Evolutionary conservation across 2,329 filamentous ascomycete genomes (phyloP).

Genomic region (Elsinoe fawcettii): DNA sequence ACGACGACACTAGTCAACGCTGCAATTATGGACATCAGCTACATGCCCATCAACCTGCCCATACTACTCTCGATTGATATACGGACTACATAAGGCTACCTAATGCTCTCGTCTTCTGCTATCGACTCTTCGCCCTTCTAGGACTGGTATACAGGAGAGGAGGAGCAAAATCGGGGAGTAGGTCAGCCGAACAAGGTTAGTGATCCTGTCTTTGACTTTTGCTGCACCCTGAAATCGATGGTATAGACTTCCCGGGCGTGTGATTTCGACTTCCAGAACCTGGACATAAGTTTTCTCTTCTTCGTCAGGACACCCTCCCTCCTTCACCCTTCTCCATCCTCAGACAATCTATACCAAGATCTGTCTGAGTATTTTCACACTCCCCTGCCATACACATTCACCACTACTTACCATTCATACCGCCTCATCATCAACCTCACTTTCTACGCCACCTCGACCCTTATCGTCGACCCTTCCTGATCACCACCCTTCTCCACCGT

Average conservation of each 20-base stretch:
- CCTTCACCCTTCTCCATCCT: neutral
- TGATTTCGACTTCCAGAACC: neutral
- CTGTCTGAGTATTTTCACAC: neutral
- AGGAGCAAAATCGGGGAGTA: neutral
- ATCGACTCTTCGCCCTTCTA: neutral
- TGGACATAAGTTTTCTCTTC: neutral
- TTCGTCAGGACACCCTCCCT: neutral
- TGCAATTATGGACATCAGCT: constrained; percentile 46
- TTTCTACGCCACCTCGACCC: neutral
- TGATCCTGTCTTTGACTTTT: neutral
- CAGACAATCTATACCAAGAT: neutral
- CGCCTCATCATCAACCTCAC: neutral
- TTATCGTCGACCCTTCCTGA: neutral
- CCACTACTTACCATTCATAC: neutral
- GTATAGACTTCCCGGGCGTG: neutral
- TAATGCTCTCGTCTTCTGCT: neutral
- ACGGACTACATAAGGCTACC: neutral
- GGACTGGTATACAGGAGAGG: neutral
- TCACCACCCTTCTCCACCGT: neutral
- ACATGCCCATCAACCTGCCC: constrained; percentile 44
- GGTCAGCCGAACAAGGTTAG: neutral
- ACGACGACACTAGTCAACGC: constrained; percentile 54
- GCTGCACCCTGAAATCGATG: neutral
- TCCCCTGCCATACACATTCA: neutral
- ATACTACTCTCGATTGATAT: constrained; percentile 50